Base-by-base conservation (phyloP, 345 rosid genomes). In the Populus euphratica region DNA sequence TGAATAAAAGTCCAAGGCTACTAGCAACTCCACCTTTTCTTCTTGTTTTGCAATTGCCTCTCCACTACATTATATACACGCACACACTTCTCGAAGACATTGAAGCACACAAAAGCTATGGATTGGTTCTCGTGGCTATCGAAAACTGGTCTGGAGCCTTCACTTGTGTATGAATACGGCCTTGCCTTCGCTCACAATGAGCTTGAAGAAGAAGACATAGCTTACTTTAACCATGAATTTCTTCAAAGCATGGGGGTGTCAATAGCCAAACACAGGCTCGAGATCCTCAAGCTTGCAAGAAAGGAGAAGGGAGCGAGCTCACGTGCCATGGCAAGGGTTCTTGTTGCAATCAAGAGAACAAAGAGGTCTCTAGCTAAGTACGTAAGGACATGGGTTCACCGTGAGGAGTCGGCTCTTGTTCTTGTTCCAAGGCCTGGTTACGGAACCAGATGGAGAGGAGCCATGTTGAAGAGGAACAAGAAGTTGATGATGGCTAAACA, bases 91-190 rank as follows among this genome's bases (percentile, higher is more conserved):
- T 61, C 74, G 27, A 23, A 39, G 8, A 69, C 74, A 68, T 47
- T 12, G 6, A 68, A 66, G 8, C 68, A 13, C 20, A 27, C 6
- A 49, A 69, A 67, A 47, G 39, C 35, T 36, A 93, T 93, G 99
- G 97, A 96, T 73, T 96, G 99, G 99, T 93, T 90, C 84, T 86
- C 96, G 8, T 96, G 99, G 99, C 91, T 96, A 8, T 89, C 98
- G 36, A 90, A 83, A 81, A 87, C 94, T 2, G 85, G 85, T 66
- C 93, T 96, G 0, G 96, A 92, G 65, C 90, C 93, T 31, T 86
- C 92, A 6, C 90, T 92, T 0, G 87, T 96, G 25, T 91, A 96
- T 71, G 97, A 96, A 65, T 93, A 93, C 71, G 90, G 93, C 62
- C 91, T 92, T 68, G 80, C 93, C 29, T 92, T 96, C 68, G 77